A percentile compares a stretch with the other conserved stretches of the same genome.
These are phyloP conservation scores for Backusella tarrabulga DNA, from an alignment of 192 early-diverging fungal species.

Conservation along the genomic window DNA sequence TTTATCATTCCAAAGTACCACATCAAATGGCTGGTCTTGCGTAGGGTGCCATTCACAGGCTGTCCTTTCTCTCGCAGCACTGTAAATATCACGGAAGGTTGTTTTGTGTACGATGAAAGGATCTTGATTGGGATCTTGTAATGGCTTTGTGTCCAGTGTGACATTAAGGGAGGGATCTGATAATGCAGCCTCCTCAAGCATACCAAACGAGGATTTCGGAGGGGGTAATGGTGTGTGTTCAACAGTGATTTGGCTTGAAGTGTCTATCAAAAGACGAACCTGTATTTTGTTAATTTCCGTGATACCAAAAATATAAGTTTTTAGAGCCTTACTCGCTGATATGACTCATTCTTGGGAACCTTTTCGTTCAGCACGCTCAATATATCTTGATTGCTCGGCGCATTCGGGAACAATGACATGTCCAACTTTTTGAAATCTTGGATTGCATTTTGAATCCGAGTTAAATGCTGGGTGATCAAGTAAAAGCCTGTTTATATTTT, in stretches of 20 bases:
- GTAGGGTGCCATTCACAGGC: conserved; percentile 27
- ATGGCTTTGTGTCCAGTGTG: conserved; percentile 39
- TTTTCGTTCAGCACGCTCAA: background rate
- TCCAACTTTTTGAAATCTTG: background rate
- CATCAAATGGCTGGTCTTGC: conserved; percentile 42
- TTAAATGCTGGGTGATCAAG: background rate
- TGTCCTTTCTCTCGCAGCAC: conserved; percentile 41
- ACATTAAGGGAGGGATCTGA: conserved; percentile 21
- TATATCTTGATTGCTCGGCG: background rate
- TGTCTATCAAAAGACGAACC: conserved; percentile 24
- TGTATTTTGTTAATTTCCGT: background rate
- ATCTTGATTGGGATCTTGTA: conserved; percentile 15
- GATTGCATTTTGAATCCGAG: conserved; percentile 2
- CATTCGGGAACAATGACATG: background rate
- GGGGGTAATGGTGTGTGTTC: conserved; percentile 17
- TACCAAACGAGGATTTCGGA: background rate
- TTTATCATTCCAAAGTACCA: conserved; percentile 48
- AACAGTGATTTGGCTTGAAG: conserved; percentile 3
- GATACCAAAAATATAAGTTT: background rate
- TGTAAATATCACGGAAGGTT: conserved; percentile 47
- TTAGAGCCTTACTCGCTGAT: background rate
- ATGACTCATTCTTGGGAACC: background rate
- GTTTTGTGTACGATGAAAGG: conserved; percentile 54
- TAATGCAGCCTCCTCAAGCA: background rate
- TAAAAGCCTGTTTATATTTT: conserved; percentile 1